Percentiles rank a stretch among this genome's conserved stretches.
Conservation (phyloP, 2,329 filamentous ascomycete species). For the Penicillium rolfsii region DNA sequence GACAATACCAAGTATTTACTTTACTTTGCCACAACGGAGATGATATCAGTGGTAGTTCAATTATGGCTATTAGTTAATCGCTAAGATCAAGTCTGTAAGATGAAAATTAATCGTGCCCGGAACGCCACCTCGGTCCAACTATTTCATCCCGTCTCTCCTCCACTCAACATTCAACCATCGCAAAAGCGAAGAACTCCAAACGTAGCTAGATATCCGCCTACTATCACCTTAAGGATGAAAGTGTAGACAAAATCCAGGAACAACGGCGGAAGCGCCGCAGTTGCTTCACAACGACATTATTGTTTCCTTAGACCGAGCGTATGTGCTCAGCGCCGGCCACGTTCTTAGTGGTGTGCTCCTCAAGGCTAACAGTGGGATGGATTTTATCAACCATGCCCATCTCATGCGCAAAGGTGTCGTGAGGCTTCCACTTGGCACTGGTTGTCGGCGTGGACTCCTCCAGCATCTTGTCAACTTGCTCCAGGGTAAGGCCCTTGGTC, state of each 20-base stretch:
- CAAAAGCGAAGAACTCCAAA: not conserved
- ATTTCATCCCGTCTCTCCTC: too few relatives aligned
- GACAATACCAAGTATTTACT: conserved; percentile 23
- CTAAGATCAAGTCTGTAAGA: conserved; percentile 1
- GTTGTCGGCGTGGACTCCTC: conserved; percentile 79
- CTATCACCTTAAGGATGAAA: not conserved
- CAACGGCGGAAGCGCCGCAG: not conserved
- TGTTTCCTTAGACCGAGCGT: conserved; percentile 1
- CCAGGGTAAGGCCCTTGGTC: conserved; percentile 75
- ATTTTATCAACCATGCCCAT: conserved; percentile 54
- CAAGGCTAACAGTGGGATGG: conserved; percentile 6
- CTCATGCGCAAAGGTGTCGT: conserved; percentile 66
- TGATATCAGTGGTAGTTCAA: not conserved
- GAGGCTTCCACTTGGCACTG: conserved; percentile 75
- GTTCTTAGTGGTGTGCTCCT: conserved; percentile 8
- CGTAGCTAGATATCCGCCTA: not conserved
- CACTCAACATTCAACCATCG: too few relatives aligned
- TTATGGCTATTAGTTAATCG: not conserved
- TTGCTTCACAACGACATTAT: not conserved
- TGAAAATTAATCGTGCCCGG: not conserved
- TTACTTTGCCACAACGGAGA: not conserved
- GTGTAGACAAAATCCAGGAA: not conserved
- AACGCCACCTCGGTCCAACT: not conserved
- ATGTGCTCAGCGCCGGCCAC: conserved; percentile 4
- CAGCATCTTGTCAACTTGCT: conserved; percentile 86